Percentiles rank a stretch among this genome's conserved stretches.
Conservation (phyloP, 495 filamentous ascomycete genomes). For the Talaromyces thailandensis region DNA sequence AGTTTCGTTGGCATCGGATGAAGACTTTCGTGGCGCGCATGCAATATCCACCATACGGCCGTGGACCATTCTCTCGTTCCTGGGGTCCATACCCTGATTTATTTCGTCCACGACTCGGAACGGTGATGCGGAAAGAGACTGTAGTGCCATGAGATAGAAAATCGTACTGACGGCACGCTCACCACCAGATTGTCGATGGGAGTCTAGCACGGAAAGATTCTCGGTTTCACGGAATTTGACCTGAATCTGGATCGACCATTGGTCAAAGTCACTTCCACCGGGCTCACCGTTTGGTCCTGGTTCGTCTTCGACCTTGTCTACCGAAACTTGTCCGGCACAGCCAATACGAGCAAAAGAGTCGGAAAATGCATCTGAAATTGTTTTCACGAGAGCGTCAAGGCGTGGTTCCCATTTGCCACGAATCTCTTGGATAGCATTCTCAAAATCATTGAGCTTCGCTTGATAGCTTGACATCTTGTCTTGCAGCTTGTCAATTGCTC, state of each 20-base stretch:
- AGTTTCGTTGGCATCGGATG: constrained; percentile 11
- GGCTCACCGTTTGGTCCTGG: constrained; percentile 25
- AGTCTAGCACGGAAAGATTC: constrained; percentile 70
- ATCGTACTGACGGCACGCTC: constrained; percentile 96
- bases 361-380: constrained; percentile 82
- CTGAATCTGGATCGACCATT: constrained; percentile 88
- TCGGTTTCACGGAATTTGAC: constrained; percentile 91
- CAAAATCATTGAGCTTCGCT: constrained; percentile 38
- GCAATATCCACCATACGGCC: constrained; percentile 93
- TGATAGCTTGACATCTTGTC: constrained; percentile 34
- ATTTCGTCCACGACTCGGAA: constrained; percentile 99
- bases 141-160: constrained; percentile 98
- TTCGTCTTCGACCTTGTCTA: constrained; percentile 41
- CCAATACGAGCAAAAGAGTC: constrained; percentile 89
- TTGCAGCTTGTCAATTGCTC: constrained; percentile 46
- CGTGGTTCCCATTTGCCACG: constrained; percentile 69
- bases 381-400: constrained; percentile 65
- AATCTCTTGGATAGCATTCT: constrained; percentile 49
- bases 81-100: constrained; percentile 98
- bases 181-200: constrained; percentile 91
- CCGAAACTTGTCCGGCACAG: constrained; percentile 83
- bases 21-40: constrained; percentile 58
- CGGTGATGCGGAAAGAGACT: constrained; percentile 87
- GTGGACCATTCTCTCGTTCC: constrained; percentile 96
- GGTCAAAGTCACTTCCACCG: constrained; percentile 75